These are phyloP conservation scores for Annulohypoxylon truncatum DNA, from an alignment of 2,329 filamentous ascomycete species.

Conservation along the genomic window DNA sequence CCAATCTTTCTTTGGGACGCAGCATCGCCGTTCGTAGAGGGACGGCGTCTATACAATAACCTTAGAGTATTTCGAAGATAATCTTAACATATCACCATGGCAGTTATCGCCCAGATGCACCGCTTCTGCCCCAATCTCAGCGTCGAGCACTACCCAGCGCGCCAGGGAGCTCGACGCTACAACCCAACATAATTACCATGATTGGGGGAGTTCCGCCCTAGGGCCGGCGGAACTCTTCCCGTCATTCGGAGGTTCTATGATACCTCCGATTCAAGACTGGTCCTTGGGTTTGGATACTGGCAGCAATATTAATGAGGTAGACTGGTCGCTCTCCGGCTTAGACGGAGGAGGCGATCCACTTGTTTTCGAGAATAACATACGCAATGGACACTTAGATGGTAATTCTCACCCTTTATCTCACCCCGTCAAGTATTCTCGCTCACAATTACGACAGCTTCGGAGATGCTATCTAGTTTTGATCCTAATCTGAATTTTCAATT, in stretches of 20 bases:
- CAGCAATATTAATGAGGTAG: constrained; percentile 31
- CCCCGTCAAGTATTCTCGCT: background rate
- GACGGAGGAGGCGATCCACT: constrained; percentile 38
- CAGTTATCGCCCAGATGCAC: constrained; percentile 19
- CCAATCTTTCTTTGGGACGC: constrained; percentile 31
- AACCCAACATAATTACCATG: constrained; percentile 40
- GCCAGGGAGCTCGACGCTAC: constrained; percentile 33
- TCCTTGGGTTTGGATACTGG: constrained; percentile 39
- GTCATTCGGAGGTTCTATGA: constrained; percentile 44
- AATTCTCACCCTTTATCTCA: constrained; percentile 7
- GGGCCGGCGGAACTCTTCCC: constrained; percentile 47
- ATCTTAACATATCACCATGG: constrained; percentile 48
- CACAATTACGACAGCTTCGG: constrained; percentile 20
- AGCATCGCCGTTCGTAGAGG: constrained; percentile 43
- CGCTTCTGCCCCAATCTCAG: constrained; percentile 34
- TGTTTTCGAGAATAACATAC: constrained; percentile 40
- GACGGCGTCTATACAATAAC: constrained; percentile 47
- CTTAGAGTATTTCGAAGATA: constrained; percentile 45
- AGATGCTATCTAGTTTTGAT: constrained; percentile 42
- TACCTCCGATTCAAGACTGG: constrained; percentile 43
- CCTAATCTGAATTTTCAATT: constrained; percentile 41
- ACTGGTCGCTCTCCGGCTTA: constrained; percentile 45
- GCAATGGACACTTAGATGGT: constrained; percentile 44
- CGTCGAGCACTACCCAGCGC: constrained; percentile 41
- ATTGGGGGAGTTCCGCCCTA: constrained; percentile 41